These are phyloP conservation scores for Phytophthora capsici DNA, from an alignment of 352 stramenopile species.

Conservation along the genomic window DNA sequence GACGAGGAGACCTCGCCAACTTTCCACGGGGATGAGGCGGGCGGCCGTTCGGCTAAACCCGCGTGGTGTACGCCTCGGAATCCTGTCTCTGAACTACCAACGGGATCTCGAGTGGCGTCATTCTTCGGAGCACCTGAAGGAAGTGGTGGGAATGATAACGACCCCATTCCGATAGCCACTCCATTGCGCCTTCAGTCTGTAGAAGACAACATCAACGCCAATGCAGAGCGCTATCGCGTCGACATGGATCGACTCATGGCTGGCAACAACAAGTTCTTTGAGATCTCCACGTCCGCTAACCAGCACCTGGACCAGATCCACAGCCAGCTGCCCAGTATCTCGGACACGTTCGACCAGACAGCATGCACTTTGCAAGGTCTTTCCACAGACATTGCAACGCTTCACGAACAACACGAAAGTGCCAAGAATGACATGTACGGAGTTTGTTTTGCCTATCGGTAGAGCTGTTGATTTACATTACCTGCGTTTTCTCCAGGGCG, in stretches of 20 bases:
- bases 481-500: conserved; percentile 18
- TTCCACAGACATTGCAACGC: conserved; percentile 49
- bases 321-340: conserved; percentile 50
- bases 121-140: conserved; percentile 44
- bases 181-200: conserved; percentile 50
- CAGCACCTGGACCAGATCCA: conserved; percentile 65
- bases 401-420: conserved; percentile 52
- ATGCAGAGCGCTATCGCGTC: conserved; percentile 55
- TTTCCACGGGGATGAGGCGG: conserved; percentile 33
- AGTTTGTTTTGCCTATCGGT: not conserved
- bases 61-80: conserved; percentile 71
- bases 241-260: conserved; percentile 52
- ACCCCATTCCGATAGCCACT: conserved; percentile 12
- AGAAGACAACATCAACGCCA: conserved; percentile 50
- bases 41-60: conserved; percentile 40
- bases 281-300: conserved; percentile 56
- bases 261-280: conserved; percentile 66
- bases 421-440: conserved; percentile 47
- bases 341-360: conserved; percentile 42
- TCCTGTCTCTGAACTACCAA: conserved; percentile 16
- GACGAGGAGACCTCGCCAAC: conserved; percentile 43
- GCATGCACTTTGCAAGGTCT: conserved; percentile 48
- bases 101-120: conserved; percentile 34
- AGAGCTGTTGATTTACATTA: not conserved
- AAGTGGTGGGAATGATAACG: conserved; percentile 8